Base-by-base conservation (phyloP, 1,284 basidiomycete species). In the Pseudomicrostroma phylloplanum region DNA sequence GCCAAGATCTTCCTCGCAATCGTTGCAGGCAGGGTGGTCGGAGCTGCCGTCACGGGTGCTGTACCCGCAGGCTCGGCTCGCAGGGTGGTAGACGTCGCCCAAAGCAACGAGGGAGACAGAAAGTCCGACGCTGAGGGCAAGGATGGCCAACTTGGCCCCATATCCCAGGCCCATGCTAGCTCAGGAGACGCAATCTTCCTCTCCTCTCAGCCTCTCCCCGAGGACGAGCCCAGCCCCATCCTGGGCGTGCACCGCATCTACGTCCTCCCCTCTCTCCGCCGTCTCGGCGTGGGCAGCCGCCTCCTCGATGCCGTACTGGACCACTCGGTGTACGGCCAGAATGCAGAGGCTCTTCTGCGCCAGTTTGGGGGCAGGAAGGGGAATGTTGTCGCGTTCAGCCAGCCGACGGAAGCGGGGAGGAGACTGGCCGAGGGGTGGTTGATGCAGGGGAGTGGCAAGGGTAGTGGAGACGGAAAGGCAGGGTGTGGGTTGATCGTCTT, bases 371-470 rank as follows among this genome's bases (percentile, higher is more conserved):
- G 70, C 7, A 61, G 66, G 15, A 57, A 67, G 25, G 69, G 70
- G 19, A 62, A 64, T 23, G 58, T 67, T 9, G 62, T 70, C 7
- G 72, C 72, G 0, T 76, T 76, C 64, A 71, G 69, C 53, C 74
- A 76, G 57, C 74, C 74, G 43, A 76, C 72, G n/a, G 67, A 69
- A 55, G 67, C 67, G 7, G 74, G 74, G 26, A 46, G 66, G 40
- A 64, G 63, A 43, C 43, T 76, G 30, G 74, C 74, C 1, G 65
- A 70, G 59, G 59, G 60, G 8, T 76, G 72, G 72, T 67, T 76
- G 55, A 36, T 36, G 30, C 30, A 36, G 30, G 30, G 30, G 30
- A 36, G 30, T 36, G 30, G 30, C 30, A 3, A 36, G 30, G 9
- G 30, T 4, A 36, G 30, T 36, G 30, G 30, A 36, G 30, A 9